Evolutionary conservation across 73 alveolate species (phyloP).

Genomic region (Paramecium sexaurelia): DNA sequence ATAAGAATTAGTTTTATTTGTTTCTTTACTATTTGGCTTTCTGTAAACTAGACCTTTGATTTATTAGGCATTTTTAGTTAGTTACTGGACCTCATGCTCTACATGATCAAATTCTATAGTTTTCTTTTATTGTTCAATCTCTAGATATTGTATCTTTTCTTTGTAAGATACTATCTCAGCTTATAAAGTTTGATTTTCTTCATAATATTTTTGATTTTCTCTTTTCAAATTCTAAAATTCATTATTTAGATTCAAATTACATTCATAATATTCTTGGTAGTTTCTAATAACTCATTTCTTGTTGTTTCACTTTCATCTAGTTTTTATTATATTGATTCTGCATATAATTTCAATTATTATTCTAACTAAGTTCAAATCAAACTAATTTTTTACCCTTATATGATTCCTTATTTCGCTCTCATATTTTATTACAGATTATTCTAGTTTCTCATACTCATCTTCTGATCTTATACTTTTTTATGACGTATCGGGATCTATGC

Average conservation of each 20-base stretch:
- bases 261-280: conserved; percentile 26
- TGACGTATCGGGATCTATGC: not conserved
- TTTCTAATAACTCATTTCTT: conserved; percentile 35
- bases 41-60: conserved; percentile 22
- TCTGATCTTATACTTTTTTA: not conserved
- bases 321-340: conserved; percentile 30
- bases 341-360: conserved; percentile 47
- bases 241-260: not conserved
- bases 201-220: conserved; percentile 20
- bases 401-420: conserved; percentile 51
- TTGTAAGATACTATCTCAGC: not conserved
- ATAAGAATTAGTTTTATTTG: conserved; percentile 30
- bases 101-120: conserved; percentile 12
- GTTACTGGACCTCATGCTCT: not conserved
- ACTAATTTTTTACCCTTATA: not conserved
- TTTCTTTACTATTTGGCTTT: not conserved
- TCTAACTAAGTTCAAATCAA: not conserved
- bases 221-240: conserved; percentile 35
- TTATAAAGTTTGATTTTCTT: not conserved
- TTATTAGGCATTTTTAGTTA: conserved; percentile 29
- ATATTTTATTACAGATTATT: conserved; percentile 21
- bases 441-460: conserved; percentile 53
- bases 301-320: conserved; percentile 44
- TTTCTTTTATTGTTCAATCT: not conserved
- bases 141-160: not conserved